Percentiles rank a stretch among this genome's conserved stretches.
Conservation (phyloP, 139 green algal genomes). For the Chlorella sp. region DNA sequence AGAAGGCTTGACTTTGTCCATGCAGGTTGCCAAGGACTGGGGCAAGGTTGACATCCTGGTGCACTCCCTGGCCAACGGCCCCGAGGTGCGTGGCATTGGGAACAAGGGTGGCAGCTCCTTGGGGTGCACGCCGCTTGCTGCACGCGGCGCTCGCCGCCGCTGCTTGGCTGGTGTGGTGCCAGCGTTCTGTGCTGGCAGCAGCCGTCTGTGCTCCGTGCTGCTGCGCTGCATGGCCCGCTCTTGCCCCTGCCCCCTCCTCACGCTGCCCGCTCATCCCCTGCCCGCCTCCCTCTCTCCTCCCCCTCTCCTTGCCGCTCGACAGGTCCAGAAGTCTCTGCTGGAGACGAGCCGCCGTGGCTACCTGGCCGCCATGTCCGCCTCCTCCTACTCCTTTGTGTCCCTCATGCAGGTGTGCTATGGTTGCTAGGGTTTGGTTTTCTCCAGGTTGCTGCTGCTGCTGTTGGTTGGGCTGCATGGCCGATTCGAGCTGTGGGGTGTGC, state of each 20-base stretch:
- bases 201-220: too few relatives aligned
- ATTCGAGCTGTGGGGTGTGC: too few relatives aligned
- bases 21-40: slow-evolving; percentile 64
- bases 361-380: slow-evolving; percentile 96
- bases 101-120: too few relatives aligned
- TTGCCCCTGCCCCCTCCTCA: too few relatives aligned
- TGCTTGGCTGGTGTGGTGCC: too few relatives aligned
- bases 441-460: neutral
- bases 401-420: slow-evolving; percentile 81
- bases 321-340: slow-evolving; percentile 89
- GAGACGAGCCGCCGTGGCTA: slow-evolving; percentile 96
- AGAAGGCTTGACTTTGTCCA: neutral
- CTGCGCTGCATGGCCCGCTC: too few relatives aligned
- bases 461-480: neutral
- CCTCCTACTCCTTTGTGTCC: slow-evolving; percentile 95
- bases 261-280: too few relatives aligned
- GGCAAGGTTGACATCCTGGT: slow-evolving; percentile 97
- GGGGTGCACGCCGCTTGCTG: too few relatives aligned
- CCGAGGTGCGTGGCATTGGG: slow-evolving; percentile 80
- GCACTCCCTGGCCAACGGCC: slow-evolving; percentile 98
- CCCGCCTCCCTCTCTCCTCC: too few relatives aligned
- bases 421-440: neutral
- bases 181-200: too few relatives aligned
- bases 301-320: too few relatives aligned
- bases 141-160: too few relatives aligned